phyloP scores from a whole-genome alignment of 176 grass and related monocot species.

The Triticum aestivum region DNA sequence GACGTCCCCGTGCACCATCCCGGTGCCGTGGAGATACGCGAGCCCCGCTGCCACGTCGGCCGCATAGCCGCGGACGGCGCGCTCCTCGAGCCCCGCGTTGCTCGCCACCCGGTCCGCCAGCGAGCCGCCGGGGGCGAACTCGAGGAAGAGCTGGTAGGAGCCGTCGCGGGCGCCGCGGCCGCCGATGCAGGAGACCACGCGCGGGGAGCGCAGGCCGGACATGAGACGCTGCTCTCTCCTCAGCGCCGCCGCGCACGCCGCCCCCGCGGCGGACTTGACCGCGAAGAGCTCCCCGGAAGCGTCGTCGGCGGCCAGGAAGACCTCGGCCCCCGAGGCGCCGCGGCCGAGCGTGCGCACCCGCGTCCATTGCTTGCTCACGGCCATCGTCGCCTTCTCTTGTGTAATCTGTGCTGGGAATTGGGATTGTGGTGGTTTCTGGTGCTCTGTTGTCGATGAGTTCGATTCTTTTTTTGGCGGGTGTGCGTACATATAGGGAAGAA shows the following conservation, averaged over 20 bases:
- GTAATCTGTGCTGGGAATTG: background rate
- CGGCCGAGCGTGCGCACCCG: slow-evolving; percentile 50
- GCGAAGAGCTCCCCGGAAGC: slow-evolving; percentile 46
- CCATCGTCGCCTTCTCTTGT: no score
- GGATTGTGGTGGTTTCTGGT: slow-evolving; percentile 7
- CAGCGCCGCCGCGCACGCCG: slow-evolving; percentile 3
- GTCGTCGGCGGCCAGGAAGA: slow-evolving; percentile 43
- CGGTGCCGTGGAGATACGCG: slow-evolving; percentile 46
- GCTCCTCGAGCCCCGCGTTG: slow-evolving; percentile 32
- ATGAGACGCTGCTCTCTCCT: slow-evolving; percentile 40
- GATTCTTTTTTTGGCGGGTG: background rate
- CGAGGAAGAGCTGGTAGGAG: slow-evolving; percentile 38
- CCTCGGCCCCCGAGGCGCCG: slow-evolving; percentile 60
- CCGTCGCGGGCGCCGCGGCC: background rate
- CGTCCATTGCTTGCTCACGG: slow-evolving; percentile 31
- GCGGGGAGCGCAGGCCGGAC: slow-evolving; percentile 40
- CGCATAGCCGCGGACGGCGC: background rate
- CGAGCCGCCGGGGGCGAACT: slow-evolving; percentile 68
- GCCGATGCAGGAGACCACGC: slow-evolving; percentile 63
- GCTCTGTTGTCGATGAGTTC: background rate
- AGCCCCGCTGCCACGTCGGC: slow-evolving; percentile 49
- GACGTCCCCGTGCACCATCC: slow-evolving; percentile 70
- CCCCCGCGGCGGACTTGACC: slow-evolving; percentile 43
- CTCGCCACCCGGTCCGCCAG: slow-evolving; percentile 43
- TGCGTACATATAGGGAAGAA: slow-evolving; percentile 11